These are phyloP conservation scores for Magnolia changhungtana DNA, from an alignment of 164 flowering plant genomes.

Conservation along the genomic window DNA sequence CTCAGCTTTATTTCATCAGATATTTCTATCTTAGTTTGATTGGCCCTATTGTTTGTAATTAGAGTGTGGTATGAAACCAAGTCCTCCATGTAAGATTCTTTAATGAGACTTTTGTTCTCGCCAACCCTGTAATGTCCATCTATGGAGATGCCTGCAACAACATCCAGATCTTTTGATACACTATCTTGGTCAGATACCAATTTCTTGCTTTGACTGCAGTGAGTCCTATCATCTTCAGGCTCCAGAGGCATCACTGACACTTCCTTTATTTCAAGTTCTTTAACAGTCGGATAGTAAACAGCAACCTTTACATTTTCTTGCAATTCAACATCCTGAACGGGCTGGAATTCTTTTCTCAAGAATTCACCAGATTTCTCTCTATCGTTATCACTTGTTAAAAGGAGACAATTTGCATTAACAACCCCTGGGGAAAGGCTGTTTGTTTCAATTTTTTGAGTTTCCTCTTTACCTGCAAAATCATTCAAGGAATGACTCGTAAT, in stretches of 20 bases:
- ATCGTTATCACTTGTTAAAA: conserved; percentile 6
- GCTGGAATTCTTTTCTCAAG: conserved; percentile 16
- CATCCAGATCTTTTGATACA: conserved; percentile 28
- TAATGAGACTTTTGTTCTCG: conserved; percentile 19
- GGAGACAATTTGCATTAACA: neutral
- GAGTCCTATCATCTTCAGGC: conserved; percentile 10
- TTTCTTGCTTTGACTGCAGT: conserved; percentile 10
- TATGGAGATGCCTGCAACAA: conserved; percentile 11
- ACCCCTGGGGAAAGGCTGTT: neutral
- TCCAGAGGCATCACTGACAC: conserved; percentile 24
- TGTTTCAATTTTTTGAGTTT: neutral
- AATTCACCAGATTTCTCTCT: conserved; percentile 21
- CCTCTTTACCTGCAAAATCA: conserved; percentile 4
- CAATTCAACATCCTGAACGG: conserved; percentile 14
- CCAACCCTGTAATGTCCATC: conserved; percentile 23
- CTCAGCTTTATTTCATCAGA: conserved; percentile 20
- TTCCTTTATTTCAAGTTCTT: conserved; percentile 17
- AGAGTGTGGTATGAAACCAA: conserved; percentile 26
- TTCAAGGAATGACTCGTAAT: neutral
- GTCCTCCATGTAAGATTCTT: conserved; percentile 26
- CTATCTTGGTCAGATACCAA: conserved; percentile 15
- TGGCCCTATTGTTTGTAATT: conserved; percentile 9
- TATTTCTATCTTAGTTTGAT: conserved; percentile 27
- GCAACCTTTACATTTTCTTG: conserved; percentile 16
- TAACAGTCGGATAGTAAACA: conserved; percentile 13